These are phyloP conservation scores for Boletus subluridellus DNA, from an alignment of 1,284 basidiomycete genomes.

Conservation along the genomic window DNA sequence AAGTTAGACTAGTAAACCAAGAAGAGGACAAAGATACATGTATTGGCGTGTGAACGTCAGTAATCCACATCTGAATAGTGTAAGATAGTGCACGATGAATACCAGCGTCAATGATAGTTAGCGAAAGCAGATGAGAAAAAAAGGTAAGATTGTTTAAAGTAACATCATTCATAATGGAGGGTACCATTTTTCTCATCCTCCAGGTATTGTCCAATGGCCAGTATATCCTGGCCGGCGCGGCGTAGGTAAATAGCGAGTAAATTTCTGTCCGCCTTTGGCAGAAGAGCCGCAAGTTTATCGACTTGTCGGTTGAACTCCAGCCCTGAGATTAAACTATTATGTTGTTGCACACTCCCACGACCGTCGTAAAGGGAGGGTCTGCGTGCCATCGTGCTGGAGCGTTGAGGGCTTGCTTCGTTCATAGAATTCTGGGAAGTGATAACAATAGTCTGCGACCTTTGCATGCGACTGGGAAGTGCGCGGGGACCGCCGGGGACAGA, in stretches of 20 bases:
- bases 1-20: conserved; percentile 23
- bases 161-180: conserved; percentile 42
- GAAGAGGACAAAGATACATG: conserved; percentile 20
- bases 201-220: conserved; percentile 82
- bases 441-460: conserved; percentile 65
- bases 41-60: conserved; percentile 7
- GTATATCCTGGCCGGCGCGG: conserved; percentile 71
- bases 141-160: neutral
- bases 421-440: conserved; percentile 40
- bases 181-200: conserved; percentile 82
- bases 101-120: conserved; percentile 9
- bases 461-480: conserved; percentile 59
- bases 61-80: conserved; percentile 2
- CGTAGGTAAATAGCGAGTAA: conserved; percentile 71
- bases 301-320: conserved; percentile 62
- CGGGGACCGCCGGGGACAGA: conserved; percentile 72
- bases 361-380: conserved; percentile 50
- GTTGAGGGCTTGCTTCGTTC: conserved; percentile 33
- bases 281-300: conserved; percentile 66
- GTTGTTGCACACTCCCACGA: conserved; percentile 17
- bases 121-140: conserved; percentile 1
- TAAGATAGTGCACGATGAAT: conserved; percentile 18
- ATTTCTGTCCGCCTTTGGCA: conserved; percentile 71
- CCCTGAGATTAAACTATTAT: conserved; percentile 12
- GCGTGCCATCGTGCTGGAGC: conserved; percentile 43